Evolutionary conservation across 1,284 basidiomycete species (phyloP).

Genomic region (Ganoderma multipileum): DNA sequence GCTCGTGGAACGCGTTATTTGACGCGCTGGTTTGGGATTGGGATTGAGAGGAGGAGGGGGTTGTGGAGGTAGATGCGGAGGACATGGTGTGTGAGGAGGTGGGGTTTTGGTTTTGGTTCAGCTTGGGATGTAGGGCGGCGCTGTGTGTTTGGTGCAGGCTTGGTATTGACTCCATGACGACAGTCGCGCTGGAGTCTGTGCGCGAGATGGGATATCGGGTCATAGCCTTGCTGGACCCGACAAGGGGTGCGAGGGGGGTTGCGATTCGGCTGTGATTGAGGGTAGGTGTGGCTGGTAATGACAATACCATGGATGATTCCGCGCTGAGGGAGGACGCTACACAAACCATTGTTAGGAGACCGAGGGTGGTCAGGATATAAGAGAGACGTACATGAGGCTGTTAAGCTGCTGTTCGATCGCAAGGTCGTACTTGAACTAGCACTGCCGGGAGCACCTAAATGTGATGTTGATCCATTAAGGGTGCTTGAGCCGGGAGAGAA

Average conservation of each 20-base stretch:
- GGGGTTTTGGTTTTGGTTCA: not conserved
- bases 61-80: not conserved
- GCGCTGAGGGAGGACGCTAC: conserved; percentile 19
- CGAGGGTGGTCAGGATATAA: not conserved
- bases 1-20: conserved; percentile 22
- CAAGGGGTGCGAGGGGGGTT: conserved; percentile 25
- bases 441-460: not conserved
- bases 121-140: not conserved
- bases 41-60: conserved; percentile 6
- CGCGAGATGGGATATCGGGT: conserved; percentile 29
- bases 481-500: not conserved
- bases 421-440: not conserved
- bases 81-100: conserved; percentile 5
- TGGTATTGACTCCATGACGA: conserved; percentile 21
- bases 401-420: conserved; percentile 3
- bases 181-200: conserved; percentile 26
- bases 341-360: not conserved
- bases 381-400: conserved; percentile 17
- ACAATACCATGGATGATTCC: conserved; percentile 13
- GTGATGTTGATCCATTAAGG: not conserved
- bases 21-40: not conserved
- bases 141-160: conserved; percentile 24
- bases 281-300: conserved; percentile 23
- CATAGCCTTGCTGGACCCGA: conserved; percentile 13
- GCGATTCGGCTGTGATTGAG: conserved; percentile 7